Base-by-base conservation (phyloP, 2,329 filamentous ascomycete species). In the Madurella fahalii region DNA sequence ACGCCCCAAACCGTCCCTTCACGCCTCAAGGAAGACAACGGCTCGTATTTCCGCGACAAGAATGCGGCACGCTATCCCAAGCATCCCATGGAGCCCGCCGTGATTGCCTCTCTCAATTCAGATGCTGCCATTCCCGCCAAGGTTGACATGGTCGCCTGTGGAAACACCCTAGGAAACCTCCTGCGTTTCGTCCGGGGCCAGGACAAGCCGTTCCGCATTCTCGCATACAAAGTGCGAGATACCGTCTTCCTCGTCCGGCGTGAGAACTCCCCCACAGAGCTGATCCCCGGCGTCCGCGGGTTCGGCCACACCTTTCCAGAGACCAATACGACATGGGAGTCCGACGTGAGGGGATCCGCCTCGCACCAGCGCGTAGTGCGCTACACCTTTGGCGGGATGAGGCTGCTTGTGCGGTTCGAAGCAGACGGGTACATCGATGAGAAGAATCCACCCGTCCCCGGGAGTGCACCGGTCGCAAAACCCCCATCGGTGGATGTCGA, bases 261-360 rank as follows among this genome's bases (percentile, higher is more conserved):
- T 18, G 84, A 86, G 61, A 83, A 81, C 43, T 77, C 79, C 0
- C 82, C 84, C 0, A 77, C 67, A 0, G 81, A 86, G 59, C 64
- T 74, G 0, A 82, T 89, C 5, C 60, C 69, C 0, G 73, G 73
- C n/a, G 69, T 89, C 0, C 61, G 61, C 15, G 86, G 86, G 0
- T 87, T 76, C 60, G 85, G 85, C 0, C 84, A 89, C 60, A 77
- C 81, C 0, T 89, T 90, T 59, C 83, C 82, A 0, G 82, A 87
- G 46, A 74, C 74, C 1, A 84, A 87, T 62, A 89, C 86, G 0
- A 81, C 74, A 0, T 89, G 85, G 84, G 77, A 80, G 9, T 11
- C 61, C 0, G 74, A 74, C 1, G 77, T 83, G 0, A 74, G 72
- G 44, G 72, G 74, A 0, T 88, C 84, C 0, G 69, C 68, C 1